Evolutionary conservation across 2,329 filamentous ascomycete genomes (phyloP).

Genomic region (Pestalotiopsis fici): DNA sequence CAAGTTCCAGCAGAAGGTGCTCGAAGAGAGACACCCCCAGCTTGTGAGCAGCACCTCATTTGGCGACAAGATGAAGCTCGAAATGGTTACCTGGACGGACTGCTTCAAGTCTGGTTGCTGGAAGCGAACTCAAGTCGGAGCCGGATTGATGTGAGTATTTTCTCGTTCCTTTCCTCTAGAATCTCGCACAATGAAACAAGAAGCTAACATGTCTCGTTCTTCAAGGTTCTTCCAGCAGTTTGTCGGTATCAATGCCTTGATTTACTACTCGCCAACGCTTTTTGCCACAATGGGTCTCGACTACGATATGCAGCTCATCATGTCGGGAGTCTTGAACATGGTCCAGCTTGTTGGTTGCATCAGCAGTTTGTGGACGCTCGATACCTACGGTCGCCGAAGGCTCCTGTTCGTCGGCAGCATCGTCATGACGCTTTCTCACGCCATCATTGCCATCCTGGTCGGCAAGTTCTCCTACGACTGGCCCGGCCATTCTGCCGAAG

Average conservation of each 20-base stretch:
- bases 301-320: constrained; percentile 43
- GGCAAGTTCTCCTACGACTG: constrained; percentile 52
- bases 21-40: constrained; percentile 31
- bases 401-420: constrained; percentile 44
- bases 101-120: constrained; percentile 50
- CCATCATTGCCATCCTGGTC: constrained; percentile 55
- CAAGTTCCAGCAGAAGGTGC: constrained; percentile 47
- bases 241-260: constrained; percentile 49
- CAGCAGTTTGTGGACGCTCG: constrained; percentile 48
- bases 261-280: constrained; percentile 48
- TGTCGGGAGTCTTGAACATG: constrained; percentile 48
- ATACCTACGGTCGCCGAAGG: constrained; percentile 44
- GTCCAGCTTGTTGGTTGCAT: constrained; percentile 44
- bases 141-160: constrained; percentile 44
- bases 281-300: constrained; percentile 47
- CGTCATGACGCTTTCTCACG: constrained; percentile 46
- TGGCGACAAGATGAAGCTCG: constrained; percentile 40
- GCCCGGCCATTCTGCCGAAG: constrained; percentile 47
- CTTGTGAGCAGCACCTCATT: constrained; percentile 24
- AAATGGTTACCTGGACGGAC: constrained; percentile 49
- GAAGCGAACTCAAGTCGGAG: constrained; percentile 44
- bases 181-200: constrained; percentile 21
- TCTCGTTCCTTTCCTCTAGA: constrained; percentile 40
- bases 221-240: constrained; percentile 27
- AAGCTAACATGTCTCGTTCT: background rate